Evolutionary conservation across 2,329 filamentous ascomycete species (phyloP), one percentile per base, ranked within the genome.

Genomic region (Trichoderma atroviride): DNA sequence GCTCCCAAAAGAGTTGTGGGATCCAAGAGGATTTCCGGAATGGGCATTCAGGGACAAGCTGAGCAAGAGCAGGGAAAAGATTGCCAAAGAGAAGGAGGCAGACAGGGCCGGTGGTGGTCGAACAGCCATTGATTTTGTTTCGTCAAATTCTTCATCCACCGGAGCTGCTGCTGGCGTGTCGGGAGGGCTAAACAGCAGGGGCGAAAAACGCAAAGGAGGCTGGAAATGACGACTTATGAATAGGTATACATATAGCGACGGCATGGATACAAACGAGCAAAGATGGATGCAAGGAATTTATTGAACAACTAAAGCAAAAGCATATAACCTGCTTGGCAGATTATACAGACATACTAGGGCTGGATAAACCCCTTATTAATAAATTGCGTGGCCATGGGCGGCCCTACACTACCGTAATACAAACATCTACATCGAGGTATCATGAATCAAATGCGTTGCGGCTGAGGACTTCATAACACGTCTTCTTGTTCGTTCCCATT

Each of bases 21-120:
- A 91, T 72, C 87, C 88, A 1, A 76, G 76, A 2, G 81, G 74
- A 4, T 87, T 91, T 71, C 88, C 89, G 0, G 79, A 82, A 11
- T 83, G 82, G 79, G 87, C 87, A 0, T 87, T 81, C 70, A 82
- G 83, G 68, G 83, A 84, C 37, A 80, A 81, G 71, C 76, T 90
- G 70, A 80, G 82, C 31, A 83, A 82, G 74, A 81, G 79, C 69
- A 85, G 87, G 72, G 82, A 83, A 53, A 82, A 79, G 55, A 73
- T 81, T 27, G 78, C 77, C 31, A 84, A 81, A 76, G 81, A 85
- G 68, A 81, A 81, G 72, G 83, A 84, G 50, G 79, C 81, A 22
- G 77, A 84, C 22, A 81, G 82, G 72, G 75, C 74, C 2, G 75
- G 74, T n/a, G 84, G 84, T 0, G 79, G 80, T 31, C 76, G 79